Conservation (phyloP, 148 eudicot genomes). For the Beta vulgaris region DNA sequence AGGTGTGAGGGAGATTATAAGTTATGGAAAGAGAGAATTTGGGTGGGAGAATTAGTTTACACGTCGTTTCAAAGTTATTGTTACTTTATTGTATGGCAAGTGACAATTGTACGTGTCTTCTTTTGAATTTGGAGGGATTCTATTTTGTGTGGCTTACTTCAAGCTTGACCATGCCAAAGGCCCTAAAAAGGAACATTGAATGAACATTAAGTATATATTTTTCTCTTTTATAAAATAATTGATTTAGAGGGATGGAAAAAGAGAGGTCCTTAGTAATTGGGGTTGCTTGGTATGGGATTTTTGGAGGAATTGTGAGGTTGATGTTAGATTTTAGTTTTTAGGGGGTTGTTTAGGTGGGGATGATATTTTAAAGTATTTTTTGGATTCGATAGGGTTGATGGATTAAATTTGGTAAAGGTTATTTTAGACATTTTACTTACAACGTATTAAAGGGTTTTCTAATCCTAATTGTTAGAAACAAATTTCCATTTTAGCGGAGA, state of each 20-base stretch:
- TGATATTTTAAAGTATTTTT: constrained; percentile 19
- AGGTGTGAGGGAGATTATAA: constrained; percentile 20
- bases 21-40: background rate
- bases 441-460: too few species aligned
- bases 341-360: background rate
- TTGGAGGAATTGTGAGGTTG: constrained; percentile 32
- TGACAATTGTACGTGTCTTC: constrained; percentile 50
- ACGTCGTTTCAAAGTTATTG: constrained; percentile 34
- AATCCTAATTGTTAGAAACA: too few species aligned
- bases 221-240: background rate
- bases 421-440: constrained; percentile 5
- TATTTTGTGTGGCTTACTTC: constrained; percentile 45
- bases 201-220: background rate
- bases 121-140: constrained; percentile 14
- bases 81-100: constrained; percentile 44
- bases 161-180: background rate
- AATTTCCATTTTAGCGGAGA: too few species aligned
- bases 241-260: background rate
- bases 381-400: constrained; percentile 16
- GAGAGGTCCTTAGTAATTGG: constrained; percentile 11
- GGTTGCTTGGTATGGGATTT: constrained; percentile 15
- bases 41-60: constrained; percentile 38
- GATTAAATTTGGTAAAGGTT: constrained; percentile 26
- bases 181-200: background rate
- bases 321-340: constrained; percentile 29